Evolutionary conservation across 1,284 basidiomycete species (phyloP).

Genomic region (Trametes sp.): DNA sequence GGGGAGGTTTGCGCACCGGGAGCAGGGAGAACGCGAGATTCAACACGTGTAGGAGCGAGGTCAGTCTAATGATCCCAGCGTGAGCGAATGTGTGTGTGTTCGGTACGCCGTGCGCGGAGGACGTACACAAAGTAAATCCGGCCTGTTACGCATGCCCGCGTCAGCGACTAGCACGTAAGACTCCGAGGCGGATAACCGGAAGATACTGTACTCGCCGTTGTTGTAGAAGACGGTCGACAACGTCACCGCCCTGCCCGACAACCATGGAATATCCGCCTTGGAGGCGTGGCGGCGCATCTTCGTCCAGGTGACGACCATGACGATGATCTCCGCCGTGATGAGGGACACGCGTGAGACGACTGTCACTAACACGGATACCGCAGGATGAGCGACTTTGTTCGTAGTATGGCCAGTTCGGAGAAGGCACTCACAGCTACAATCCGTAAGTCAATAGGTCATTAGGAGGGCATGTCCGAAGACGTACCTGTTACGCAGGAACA

Average conservation of each 20-base stretch:
- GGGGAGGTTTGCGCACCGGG: not conserved
- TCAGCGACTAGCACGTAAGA: not conserved
- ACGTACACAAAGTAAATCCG: not conserved
- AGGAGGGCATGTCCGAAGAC: no score
- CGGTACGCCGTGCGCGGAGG: no score
- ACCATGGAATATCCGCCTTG: no score
- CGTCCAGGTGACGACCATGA: not conserved
- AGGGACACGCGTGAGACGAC: not conserved
- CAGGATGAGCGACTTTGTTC: no score
- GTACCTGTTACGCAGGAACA: no score
- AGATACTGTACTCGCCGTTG: not conserved
- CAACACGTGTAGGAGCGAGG: not conserved
- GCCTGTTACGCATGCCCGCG: not conserved
- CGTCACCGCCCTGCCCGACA: not conserved
- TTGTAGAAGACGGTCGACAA: not conserved
- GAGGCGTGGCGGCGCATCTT: not conserved
- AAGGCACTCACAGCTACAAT: no score
- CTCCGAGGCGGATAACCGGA: not conserved
- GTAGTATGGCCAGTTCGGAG: not conserved
- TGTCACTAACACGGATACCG: not conserved
- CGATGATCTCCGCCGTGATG: not conserved
- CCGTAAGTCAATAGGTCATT: no score
- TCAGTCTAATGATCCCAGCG: not conserved
- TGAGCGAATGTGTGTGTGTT: not conserved
- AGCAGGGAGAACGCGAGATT: not conserved